A percentile compares a stretch with the other conserved stretches of the same genome.
These are phyloP conservation scores for Nasturtium officinale DNA, from an alignment of 345 rosid species.

Conservation along the genomic window DNA sequence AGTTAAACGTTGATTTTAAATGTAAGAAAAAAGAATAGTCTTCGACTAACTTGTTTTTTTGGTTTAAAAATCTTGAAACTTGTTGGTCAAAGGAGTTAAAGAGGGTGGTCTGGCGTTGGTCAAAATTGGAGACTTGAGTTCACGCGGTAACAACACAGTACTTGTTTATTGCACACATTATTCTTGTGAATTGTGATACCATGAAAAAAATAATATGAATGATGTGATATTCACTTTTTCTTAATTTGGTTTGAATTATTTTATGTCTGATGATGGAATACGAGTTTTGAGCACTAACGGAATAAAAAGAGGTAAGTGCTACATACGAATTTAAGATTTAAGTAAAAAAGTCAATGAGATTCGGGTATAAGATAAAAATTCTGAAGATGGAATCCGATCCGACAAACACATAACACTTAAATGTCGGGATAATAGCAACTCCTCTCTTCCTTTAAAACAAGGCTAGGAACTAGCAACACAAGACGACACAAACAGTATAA, in stretches of 20 bases:
- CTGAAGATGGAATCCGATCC: slow-evolving; percentile 43
- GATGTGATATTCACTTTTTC: slow-evolving; percentile 1
- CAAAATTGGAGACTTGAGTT: slow-evolving; percentile 38
- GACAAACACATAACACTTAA: slow-evolving; percentile 38
- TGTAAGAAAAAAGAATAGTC: background rate
- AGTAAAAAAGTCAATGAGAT: slow-evolving; percentile 37
- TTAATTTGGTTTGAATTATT: slow-evolving; percentile 8
- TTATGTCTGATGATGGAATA: slow-evolving; percentile 29
- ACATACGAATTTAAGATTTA: background rate
- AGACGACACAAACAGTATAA: background rate
- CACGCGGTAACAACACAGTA: slow-evolving; percentile 35
- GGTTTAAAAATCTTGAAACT: background rate
- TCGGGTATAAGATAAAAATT: slow-evolving; percentile 15
- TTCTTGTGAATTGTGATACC: slow-evolving; percentile 16
- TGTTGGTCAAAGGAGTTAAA: slow-evolving; percentile 33
- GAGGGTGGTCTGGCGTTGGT: background rate
- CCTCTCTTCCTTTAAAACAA: slow-evolving; percentile 1
- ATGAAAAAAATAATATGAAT: background rate
- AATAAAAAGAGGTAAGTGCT: background rate
- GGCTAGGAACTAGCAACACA: background rate
- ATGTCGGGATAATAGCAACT: slow-evolving; percentile 42
- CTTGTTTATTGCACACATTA: background rate
- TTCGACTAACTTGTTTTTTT: background rate
- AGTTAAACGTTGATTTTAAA: slow-evolving; percentile 3
- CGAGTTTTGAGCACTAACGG: slow-evolving; percentile 31